Percentiles rank a stretch among this genome's conserved stretches.
These are phyloP conservation scores for Xanthoconium purpureum DNA, from an alignment of 768 basidiomycete species.

Conservation along the genomic window DNA sequence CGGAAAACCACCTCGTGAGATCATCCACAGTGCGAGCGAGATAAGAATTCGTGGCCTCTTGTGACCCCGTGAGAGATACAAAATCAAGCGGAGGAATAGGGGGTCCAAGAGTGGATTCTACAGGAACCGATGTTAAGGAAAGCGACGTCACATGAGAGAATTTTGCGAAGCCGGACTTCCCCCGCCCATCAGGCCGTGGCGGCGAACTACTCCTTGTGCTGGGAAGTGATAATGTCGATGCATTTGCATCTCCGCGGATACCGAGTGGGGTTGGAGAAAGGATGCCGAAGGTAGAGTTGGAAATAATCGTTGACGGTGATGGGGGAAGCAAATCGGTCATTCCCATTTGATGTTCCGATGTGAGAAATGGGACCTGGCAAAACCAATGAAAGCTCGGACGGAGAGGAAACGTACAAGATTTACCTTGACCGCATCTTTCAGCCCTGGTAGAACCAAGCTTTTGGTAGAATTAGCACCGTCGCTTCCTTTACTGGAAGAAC, in stretches of 20 bases:
- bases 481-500: slow-evolving; percentile 41
- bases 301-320: slow-evolving; percentile 53
- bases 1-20: slow-evolving; percentile 70
- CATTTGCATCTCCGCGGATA: slow-evolving; percentile 32
- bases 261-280: slow-evolving; percentile 40
- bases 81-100: slow-evolving; percentile 70
- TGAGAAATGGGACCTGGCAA: slow-evolving; percentile 58
- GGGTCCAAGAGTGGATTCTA: slow-evolving; percentile 38
- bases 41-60: slow-evolving; percentile 62
- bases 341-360: slow-evolving; percentile 67
- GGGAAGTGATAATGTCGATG: slow-evolving; percentile 41
- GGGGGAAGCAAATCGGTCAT: slow-evolving; percentile 71
- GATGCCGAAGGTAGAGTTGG: slow-evolving; percentile 36
- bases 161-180: slow-evolving; percentile 21
- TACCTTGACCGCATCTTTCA: slow-evolving; percentile 76
- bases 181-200: slow-evolving; percentile 22
- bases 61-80: slow-evolving; percentile 45
- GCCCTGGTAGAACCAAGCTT: slow-evolving; percentile 47
- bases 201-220: slow-evolving; percentile 33
- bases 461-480: slow-evolving; percentile 28
- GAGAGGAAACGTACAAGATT: background rate
- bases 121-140: slow-evolving; percentile 35
- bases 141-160: slow-evolving; percentile 31
- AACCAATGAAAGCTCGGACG: background rate
- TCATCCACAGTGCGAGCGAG: slow-evolving; percentile 72